Evolutionary conservation across 306 rosid species (phyloP), one percentile per base, ranked within the genome.

Genomic region (Cicer bijugum): DNA sequence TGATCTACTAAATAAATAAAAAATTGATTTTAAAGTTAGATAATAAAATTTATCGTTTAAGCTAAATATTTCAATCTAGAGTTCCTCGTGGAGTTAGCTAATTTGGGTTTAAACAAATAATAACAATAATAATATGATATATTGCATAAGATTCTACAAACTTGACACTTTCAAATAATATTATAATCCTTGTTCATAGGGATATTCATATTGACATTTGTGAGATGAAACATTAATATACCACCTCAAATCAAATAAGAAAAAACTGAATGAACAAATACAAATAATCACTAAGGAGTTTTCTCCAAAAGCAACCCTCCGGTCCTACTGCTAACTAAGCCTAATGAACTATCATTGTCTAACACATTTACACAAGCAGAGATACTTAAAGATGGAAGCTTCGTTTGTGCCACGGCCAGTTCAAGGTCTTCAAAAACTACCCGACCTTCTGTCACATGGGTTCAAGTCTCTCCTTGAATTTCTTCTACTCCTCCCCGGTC

Each of bases 401-500:
- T 46, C 67, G 8, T 67, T 28, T 45, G 68, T 1, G 58, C 11
- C 37, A n/a, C 81, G 7, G 14, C 43, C 53, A 67, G 50, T 67
- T 46, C 35, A 69, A 57, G 75, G 63, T 44, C 79, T 74, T 57
- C 4, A 12, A 62, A 76, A 43, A 42, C 53, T 9, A 69, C 48
- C 60, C 48, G 43, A 51, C 60, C 52, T 50, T 65, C 67, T 52
- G 10, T 61, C 71, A 61, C 19, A 9, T 43, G 38, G 38, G 61
- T 50, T 72, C 16, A 33, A 33, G 7, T 77, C 75, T 47, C 12
- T 71, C 38, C 61, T 62, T 72, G 65, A 50, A 61, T 51, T 57
- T 74, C 69, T 62, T 60, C 42, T n/a, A 51, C 75, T 71, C 47
- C 58, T 58, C 35, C 61, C 46, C 2, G n/a, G 67, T 65, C 85